phyloP scores from a whole-genome alignment of 2,329 filamentous ascomycete genomes.

The Alternaria novae-zelandiae region DNA sequence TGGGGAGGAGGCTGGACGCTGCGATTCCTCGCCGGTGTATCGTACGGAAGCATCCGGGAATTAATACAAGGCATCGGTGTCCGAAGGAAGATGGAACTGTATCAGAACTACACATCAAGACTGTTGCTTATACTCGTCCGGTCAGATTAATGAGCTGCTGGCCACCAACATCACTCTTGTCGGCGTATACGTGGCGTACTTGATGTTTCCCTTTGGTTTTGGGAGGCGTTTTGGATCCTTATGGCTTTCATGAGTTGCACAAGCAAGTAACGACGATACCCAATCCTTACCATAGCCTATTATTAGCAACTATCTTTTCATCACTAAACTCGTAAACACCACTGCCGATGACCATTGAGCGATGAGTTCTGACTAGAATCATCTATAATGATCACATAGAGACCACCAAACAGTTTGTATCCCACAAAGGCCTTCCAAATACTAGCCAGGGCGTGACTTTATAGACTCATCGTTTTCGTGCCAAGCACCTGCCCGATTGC shows the following conservation, averaged over 20 bases:
- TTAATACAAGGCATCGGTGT: neutral
- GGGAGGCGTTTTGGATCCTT: slow-evolving; percentile 2
- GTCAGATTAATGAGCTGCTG: slow-evolving; percentile 9
- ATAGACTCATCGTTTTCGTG: neutral
- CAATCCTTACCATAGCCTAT: slow-evolving; percentile 4
- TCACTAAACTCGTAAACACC: neutral
- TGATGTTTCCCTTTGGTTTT: neutral
- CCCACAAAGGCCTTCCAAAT: neutral
- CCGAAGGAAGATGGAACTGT: neutral
- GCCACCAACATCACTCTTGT: slow-evolving; percentile 2
- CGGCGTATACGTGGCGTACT: slow-evolving; percentile 4
- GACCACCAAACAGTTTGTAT: neutral
- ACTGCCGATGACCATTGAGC: neutral
- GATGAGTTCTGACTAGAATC: neutral
- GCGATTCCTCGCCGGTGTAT: neutral
- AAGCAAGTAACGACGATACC: slow-evolving; percentile 13
- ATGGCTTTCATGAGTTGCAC: slow-evolving; percentile 4
- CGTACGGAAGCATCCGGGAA: neutral
- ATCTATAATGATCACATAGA: neutral
- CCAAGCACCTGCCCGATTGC: slow-evolving; percentile 3
- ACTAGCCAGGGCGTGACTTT: neutral
- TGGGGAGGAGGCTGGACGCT: neutral
- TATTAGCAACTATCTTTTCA: neutral
- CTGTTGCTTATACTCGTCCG: neutral
- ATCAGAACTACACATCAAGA: neutral